These are phyloP conservation scores for Hydnomerulius pinastri DNA, from an alignment of 768 basidiomycete species.

Conservation along the genomic window DNA sequence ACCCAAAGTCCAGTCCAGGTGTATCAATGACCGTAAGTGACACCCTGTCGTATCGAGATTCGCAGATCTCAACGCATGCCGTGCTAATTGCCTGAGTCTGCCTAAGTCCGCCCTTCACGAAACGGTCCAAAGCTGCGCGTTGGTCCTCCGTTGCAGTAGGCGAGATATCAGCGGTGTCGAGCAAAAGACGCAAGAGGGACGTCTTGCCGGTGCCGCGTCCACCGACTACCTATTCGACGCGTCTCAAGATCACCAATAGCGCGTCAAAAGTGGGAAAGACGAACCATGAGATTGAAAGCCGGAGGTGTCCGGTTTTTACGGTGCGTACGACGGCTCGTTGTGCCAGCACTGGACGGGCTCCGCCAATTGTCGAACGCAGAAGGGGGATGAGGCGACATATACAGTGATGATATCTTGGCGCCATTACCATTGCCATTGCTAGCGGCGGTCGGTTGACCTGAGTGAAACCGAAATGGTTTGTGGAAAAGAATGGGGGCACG, in stretches of 20 bases:
- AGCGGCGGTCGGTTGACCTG: slow-evolving; percentile 36
- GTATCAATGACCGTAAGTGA: slow-evolving; percentile 84
- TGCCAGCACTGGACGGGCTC: slow-evolving; percentile 35
- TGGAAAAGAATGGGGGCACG: slow-evolving; percentile 71
- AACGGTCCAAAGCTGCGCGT: slow-evolving; percentile 59
- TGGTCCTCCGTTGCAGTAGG: slow-evolving; percentile 78
- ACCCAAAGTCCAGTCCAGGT: slow-evolving; percentile 76
- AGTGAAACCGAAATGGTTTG: slow-evolving; percentile 68
- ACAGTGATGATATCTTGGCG: slow-evolving; percentile 66
- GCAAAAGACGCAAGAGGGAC: slow-evolving; percentile 72
- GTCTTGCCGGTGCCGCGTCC: slow-evolving; percentile 85
- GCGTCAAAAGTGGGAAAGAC: slow-evolving; percentile 10
- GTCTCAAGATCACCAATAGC: slow-evolving; percentile 6
- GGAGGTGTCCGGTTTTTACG: slow-evolving; percentile 67
- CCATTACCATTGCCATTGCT: slow-evolving; percentile 41
- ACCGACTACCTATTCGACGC: slow-evolving; percentile 63
- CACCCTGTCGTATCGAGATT: slow-evolving; percentile 79
- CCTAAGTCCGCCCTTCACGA: slow-evolving; percentile 61
- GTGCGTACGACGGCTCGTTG: slow-evolving; percentile 55
- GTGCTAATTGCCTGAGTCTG: slow-evolving; percentile 64
- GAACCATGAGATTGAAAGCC: slow-evolving; percentile 86
- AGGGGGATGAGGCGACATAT: slow-evolving; percentile 60
- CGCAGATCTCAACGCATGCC: slow-evolving; percentile 79
- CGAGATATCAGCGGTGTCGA: slow-evolving; percentile 85
- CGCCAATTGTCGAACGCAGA: slow-evolving; percentile 64